Conservation (phyloP, 768 basidiomycete species). For the Russula virescens region DNA sequence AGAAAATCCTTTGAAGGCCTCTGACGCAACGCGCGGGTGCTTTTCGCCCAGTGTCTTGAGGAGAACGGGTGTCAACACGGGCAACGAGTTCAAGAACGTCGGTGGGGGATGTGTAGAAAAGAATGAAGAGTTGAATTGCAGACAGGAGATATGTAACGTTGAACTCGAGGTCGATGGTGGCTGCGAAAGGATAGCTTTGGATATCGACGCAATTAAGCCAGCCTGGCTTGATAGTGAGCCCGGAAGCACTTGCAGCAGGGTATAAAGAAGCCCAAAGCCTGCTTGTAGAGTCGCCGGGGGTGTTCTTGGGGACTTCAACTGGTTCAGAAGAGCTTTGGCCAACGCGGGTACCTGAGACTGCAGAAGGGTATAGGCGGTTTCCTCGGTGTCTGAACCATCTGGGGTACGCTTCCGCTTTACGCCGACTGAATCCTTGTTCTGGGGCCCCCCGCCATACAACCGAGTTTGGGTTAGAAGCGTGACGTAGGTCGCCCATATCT, state of each 20-base stretch:
- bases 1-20: conserved; percentile 84
- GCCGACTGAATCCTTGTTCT: conserved; percentile 44
- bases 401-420: conserved; percentile 76
- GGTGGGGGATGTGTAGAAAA: conserved; percentile 65
- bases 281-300: conserved; percentile 74
- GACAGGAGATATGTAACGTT: conserved; percentile 71
- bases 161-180: conserved; percentile 72
- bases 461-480: conserved; percentile 78
- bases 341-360: conserved; percentile 71
- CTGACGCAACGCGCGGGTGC: conserved; percentile 83
- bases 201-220: conserved; percentile 53
- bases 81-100: conserved; percentile 55
- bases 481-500: conserved; percentile 86
- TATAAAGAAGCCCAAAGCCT: conserved; percentile 73
- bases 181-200: conserved; percentile 59
- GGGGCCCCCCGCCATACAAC: conserved; percentile 64
- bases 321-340: conserved; percentile 76
- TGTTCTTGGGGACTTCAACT: conserved; percentile 79
- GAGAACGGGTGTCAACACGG: conserved; percentile 65
- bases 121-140: conserved; percentile 82
- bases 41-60: conserved; percentile 72
- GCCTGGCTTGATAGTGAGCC: conserved; percentile 76
- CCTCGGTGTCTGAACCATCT: conserved; percentile 67
- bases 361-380: conserved; percentile 66
- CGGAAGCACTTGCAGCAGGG: conserved; percentile 72